Evolutionary conservation across 2,329 filamentous ascomycete genomes (phyloP).

Genomic region (Fusarium goolgardi): DNA sequence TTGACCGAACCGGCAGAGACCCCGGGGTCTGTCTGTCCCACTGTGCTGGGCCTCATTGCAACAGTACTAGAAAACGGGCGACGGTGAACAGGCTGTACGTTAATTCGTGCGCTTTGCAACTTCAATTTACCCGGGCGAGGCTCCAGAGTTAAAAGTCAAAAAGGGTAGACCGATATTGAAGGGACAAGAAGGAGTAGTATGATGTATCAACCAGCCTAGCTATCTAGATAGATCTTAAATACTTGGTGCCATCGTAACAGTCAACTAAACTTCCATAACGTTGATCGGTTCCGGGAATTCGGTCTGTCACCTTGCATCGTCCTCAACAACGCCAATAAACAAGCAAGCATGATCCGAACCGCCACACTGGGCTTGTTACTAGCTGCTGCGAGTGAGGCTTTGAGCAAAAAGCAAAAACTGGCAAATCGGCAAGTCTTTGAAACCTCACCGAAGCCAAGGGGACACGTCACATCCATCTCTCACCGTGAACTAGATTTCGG

Average conservation of each 20-base stretch:
- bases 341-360: background rate
- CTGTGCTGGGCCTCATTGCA: constrained; percentile 6
- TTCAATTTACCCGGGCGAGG: background rate
- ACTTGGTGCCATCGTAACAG: background rate
- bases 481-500: constrained; percentile 8
- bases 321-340: background rate
- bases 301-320: constrained; percentile 4
- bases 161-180: background rate
- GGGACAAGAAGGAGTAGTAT: background rate
- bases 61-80: background rate
- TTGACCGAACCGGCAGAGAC: too few relatives aligned
- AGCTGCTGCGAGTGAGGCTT: background rate
- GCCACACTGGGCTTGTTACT: constrained; percentile 1
- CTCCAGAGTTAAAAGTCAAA: background rate
- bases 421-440: constrained; percentile 9
- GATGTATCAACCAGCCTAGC: constrained; percentile 24
- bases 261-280: background rate
- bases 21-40: constrained; percentile 2
- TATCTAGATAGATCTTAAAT: constrained; percentile 18
- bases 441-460: constrained; percentile 16
- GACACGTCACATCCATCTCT: constrained; percentile 6
- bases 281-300: constrained; percentile 25
- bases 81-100: background rate
- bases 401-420: background rate
- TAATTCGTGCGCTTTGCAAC: background rate